Evolutionary conservation across 306 rosid species (phyloP).

Genomic region (Acacia acuminata): DNA sequence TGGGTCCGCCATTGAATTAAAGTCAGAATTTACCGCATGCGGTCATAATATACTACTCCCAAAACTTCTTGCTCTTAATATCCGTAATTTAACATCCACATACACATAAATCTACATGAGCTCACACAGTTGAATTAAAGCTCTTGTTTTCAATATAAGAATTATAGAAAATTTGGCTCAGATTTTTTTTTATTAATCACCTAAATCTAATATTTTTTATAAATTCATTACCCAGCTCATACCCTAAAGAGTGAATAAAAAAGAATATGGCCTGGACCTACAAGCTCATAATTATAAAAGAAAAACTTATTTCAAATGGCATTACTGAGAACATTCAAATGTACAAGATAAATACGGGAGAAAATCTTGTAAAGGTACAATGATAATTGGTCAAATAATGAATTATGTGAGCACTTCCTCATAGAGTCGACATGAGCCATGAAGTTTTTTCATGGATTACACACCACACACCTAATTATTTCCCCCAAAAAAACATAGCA

Average conservation of each 20-base stretch:
- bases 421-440: not conserved
- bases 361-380: not conserved
- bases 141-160: no score
- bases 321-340: not conserved
- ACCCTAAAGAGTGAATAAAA: not conserved
- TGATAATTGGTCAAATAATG: not conserved
- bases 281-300: not conserved
- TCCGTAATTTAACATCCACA: no score
- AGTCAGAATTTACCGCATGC: no score
- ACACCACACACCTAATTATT: not conserved
- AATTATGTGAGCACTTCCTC: not conserved
- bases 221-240: no score
- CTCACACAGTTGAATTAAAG: no score
- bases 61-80: no score
- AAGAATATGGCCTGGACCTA: not conserved
- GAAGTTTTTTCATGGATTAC: slow-evolving; percentile 20
- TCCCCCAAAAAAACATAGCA: not conserved
- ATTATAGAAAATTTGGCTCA: no score
- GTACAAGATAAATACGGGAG: not conserved
- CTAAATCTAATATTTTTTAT: no score
- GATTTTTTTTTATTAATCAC: no score
- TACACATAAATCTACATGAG: no score
- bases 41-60: no score
- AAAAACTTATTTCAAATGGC: not conserved
- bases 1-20: no score